These are phyloP conservation scores for Trametes punicea DNA, from an alignment of 768 basidiomycete species.

Conservation along the genomic window DNA sequence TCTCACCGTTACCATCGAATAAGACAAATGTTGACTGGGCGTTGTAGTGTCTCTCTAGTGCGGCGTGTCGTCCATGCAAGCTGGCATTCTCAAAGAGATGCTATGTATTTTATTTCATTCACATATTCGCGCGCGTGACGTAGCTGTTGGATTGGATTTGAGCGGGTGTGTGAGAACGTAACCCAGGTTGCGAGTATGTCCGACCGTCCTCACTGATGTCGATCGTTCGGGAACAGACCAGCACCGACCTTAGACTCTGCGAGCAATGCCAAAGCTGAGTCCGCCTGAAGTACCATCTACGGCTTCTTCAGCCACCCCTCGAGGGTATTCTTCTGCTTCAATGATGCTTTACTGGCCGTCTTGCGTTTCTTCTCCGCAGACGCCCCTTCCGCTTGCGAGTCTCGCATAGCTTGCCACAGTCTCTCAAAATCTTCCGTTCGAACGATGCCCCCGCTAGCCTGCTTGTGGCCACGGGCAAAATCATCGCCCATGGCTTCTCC, in stretches of 20 bases:
- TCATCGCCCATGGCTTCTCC: slow-evolving; percentile 40
- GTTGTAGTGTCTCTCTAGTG: not conserved
- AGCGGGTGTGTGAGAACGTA: too few relatives aligned
- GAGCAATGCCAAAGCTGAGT: not conserved
- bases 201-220: too few relatives aligned
- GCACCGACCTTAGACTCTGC: too few relatives aligned
- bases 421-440: slow-evolving; percentile 24
- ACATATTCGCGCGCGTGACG: too few relatives aligned
- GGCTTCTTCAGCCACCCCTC: slow-evolving; percentile 24
- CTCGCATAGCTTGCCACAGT: slow-evolving; percentile 26
- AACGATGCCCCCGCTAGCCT: slow-evolving; percentile 50
- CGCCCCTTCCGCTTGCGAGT: slow-evolving; percentile 1
- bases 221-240: too few relatives aligned
- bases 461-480: slow-evolving; percentile 44
- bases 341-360: not conserved
- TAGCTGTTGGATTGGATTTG: too few relatives aligned
- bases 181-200: too few relatives aligned
- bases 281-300: not conserved
- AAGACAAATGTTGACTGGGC: not conserved
- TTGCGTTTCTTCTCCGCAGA: slow-evolving; percentile 20
- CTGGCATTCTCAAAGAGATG: not conserved
- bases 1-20: slow-evolving; percentile 48
- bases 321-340: slow-evolving; percentile 25
- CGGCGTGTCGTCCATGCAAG: not conserved
- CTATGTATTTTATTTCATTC: too few relatives aligned